Evolutionary conservation across 176 grass and related monocot species (phyloP), one percentile per base, ranked within the genome.

Genomic region (Raddia distichophylla): DNA sequence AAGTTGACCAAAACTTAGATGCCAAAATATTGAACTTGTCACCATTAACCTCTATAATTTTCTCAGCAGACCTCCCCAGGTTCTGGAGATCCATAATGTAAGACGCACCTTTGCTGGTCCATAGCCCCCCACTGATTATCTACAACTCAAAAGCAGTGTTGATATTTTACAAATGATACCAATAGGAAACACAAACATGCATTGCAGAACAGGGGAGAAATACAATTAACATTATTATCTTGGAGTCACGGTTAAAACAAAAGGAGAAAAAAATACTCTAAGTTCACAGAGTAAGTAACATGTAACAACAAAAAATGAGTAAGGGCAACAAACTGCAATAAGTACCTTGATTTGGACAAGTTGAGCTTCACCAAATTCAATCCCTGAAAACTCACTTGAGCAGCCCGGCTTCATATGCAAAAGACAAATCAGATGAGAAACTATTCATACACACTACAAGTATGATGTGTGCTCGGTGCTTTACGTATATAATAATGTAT

Each of bases 261-360:
- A 69, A 80, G 12, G 22, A 77, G 16, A 44, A 66, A 5, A 5
- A 88, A 88, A 55, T 27, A 82, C 66, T 11, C 3, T 40, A 18
- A 48, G 20, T 73, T 68, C 18, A 20, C 9, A 8, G 40, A 59
- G 64, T 17, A 49, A 53, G 40, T 50, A 84, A 43, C 11, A 9
- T 11, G 7, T 22, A 65, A 82, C 7, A 66, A 69, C 50, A 69
- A 75, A 5, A 57, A 75, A 75, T 67, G 43, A 52, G 60, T 16
- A 69, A 42, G 12, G 27, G 76, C 46, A 73, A 65, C 15, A 10
- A 53, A 14, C 20, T 12, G 32, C 53, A 75, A 64, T 33, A 62
- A 3, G 51, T 90, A 95, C 96, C 96, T 99, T 99, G 14, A 99
- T 95, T 84, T 99, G 96, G 48, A 99, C 91, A 80, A 99, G 91